Conservation (phyloP, 2,329 filamentous ascomycete species). For the Alternaria sp. region DNA sequence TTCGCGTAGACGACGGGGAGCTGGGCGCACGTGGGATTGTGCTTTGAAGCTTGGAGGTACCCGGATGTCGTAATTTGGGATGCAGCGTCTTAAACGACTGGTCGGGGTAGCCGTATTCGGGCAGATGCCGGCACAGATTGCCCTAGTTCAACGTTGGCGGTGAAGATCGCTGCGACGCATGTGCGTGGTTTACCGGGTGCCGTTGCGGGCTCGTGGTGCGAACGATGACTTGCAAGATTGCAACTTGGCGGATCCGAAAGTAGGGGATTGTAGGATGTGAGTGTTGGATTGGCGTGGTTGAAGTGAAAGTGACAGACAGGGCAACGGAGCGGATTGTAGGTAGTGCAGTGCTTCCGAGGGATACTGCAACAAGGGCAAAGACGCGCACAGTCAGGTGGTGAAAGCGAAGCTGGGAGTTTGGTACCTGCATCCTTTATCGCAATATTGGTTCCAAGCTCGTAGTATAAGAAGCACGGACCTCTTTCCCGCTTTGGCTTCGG, state of each 20-base stretch:
- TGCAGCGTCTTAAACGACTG: conserved; percentile 9
- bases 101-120: conserved; percentile 18
- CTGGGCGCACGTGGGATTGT: conserved; percentile 15
- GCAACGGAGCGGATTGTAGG: neutral
- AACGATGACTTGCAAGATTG: conserved; percentile 27
- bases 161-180: conserved; percentile 18
- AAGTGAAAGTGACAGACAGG: neutral
- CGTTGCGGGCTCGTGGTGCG: conserved; percentile 6
- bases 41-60: conserved; percentile 7
- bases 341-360: neutral
- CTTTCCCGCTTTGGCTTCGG: conserved; percentile 20
- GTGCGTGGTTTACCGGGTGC: conserved; percentile 13
- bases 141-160: conserved; percentile 16
- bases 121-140: conserved; percentile 9
- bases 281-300: neutral
- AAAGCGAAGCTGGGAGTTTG: neutral
- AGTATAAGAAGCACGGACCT: conserved; percentile 11
- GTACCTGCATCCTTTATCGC: conserved; percentile 23
- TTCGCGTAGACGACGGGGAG: conserved; percentile 11
- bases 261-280: neutral
- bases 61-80: conserved; percentile 16
- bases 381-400: neutral
- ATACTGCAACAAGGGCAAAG: neutral
- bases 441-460: conserved; percentile 20
- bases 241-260: conserved; percentile 16